Conservation (phyloP, 331 rosid genomes). For the Malus hybrid region DNA sequence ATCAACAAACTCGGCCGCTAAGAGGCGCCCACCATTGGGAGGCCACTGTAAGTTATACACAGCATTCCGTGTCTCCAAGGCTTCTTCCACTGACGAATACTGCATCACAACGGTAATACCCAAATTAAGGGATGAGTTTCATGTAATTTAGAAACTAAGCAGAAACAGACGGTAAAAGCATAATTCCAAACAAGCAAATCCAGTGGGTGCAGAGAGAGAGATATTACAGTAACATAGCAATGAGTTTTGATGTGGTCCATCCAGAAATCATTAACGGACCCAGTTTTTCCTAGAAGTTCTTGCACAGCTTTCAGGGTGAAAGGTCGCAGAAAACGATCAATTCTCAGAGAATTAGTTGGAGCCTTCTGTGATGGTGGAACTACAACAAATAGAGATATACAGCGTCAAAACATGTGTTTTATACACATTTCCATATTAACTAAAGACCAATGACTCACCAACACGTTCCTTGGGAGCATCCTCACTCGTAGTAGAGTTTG, state of each 20-base stretch:
- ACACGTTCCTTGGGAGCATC: slow-evolving; percentile 71
- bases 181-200: background rate
- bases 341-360: slow-evolving; percentile 81
- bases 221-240: slow-evolving; percentile 92
- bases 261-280: slow-evolving; percentile 72
- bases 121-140: background rate
- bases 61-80: slow-evolving; percentile 70
- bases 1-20: slow-evolving; percentile 80
- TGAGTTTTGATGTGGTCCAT: slow-evolving; percentile 99
- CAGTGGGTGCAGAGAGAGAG: background rate
- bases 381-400: slow-evolving; percentile 25
- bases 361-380: slow-evolving; percentile 76
- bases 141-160: background rate
- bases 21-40: slow-evolving; percentile 85
- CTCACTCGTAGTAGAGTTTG: slow-evolving; percentile 63
- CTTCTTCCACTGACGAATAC: slow-evolving; percentile 78
- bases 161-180: background rate
- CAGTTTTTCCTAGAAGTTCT: slow-evolving; percentile 84
- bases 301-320: slow-evolving; percentile 96
- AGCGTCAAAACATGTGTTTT: background rate
- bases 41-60: slow-evolving; percentile 97
- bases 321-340: slow-evolving; percentile 89
- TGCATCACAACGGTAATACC: slow-evolving; percentile 20
- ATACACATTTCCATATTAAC: background rate
- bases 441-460: slow-evolving; percentile 49